Evolutionary conservation across 345 rosid species (phyloP).

Genomic region (Excoecaria agallocha): DNA sequence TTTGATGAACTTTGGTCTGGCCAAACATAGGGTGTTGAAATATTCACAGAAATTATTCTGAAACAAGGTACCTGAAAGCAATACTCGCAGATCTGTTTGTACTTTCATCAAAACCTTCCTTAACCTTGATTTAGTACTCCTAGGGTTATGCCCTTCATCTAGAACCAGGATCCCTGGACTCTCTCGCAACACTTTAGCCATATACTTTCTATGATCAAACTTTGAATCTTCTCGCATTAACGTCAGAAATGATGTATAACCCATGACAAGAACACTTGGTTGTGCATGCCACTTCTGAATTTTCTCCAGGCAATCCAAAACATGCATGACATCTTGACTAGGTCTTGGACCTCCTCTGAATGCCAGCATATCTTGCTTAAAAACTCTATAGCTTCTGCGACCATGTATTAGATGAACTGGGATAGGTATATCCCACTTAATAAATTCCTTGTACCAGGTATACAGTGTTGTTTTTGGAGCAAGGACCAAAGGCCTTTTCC

Average conservation of each 20-base stretch:
- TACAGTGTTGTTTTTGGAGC: constrained; percentile 94
- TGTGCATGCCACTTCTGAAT: constrained; percentile 88
- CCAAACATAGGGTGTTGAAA: constrained; percentile 85
- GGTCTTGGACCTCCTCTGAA: constrained; percentile 56
- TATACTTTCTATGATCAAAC: constrained; percentile 67
- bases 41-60: constrained; percentile 97
- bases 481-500: constrained; percentile 77
- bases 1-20: constrained; percentile 72
- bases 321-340: constrained; percentile 80
- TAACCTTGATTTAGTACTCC: constrained; percentile 88
- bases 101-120: constrained; percentile 92
- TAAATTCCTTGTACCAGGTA: constrained; percentile 94
- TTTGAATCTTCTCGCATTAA: constrained; percentile 83
- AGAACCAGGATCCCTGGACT: constrained; percentile 81
- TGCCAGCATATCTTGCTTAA: constrained; percentile 38
- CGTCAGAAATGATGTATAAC: constrained; percentile 83
- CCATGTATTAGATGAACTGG: constrained; percentile 91
- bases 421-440: constrained; percentile 80
- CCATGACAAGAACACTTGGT: constrained; percentile 96
- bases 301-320: constrained; percentile 83
- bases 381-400: constrained; percentile 59
- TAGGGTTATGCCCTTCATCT: constrained; percentile 93
- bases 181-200: constrained; percentile 85
- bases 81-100: constrained; percentile 61
- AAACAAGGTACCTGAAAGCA: constrained; percentile 89